phyloP scores from a whole-genome alignment of 306 rosid species.

The Notholithocarpus densiflorus region DNA sequence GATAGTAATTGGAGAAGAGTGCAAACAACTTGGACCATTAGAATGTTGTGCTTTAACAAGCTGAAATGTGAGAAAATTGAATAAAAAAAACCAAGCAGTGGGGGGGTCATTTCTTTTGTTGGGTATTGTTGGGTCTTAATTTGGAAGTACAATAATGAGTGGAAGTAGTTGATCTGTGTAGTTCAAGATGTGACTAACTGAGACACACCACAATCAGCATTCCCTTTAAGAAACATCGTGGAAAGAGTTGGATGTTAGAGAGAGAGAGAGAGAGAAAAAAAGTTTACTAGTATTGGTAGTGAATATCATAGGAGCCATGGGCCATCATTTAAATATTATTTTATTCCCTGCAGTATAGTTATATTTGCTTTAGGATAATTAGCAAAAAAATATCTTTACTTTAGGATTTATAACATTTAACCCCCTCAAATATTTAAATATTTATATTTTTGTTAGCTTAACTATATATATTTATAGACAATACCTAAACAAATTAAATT shows the following conservation, averaged over 20 bases:
- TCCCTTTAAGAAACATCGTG: slow-evolving; percentile 37
- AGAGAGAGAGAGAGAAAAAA: neutral
- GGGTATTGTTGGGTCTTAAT: slow-evolving; percentile 14
- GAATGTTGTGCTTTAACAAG: slow-evolving; percentile 32
- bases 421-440: too few species aligned
- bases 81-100: slow-evolving; percentile 28
- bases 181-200: slow-evolving; percentile 64
- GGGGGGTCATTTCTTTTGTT: slow-evolving; percentile 24
- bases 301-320: too few species aligned
- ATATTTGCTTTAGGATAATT: too few species aligned
- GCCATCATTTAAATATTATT: too few species aligned
- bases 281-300: too few species aligned
- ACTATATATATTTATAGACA: too few species aligned
- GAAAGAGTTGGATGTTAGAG: neutral
- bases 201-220: slow-evolving; percentile 55
- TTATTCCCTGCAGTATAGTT: too few species aligned
- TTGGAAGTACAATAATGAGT: slow-evolving; percentile 27
- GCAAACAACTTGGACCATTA: slow-evolving; percentile 33
- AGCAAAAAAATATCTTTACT: too few species aligned
- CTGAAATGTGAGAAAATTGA: slow-evolving; percentile 2
- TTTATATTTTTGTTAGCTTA: too few species aligned
- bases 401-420: too few species aligned
- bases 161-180: slow-evolving; percentile 13
- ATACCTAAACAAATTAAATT: too few species aligned
- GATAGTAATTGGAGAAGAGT: slow-evolving; percentile 16